Conservation (phyloP, 305 asterid genomes). For the Fraxinus albicans region DNA sequence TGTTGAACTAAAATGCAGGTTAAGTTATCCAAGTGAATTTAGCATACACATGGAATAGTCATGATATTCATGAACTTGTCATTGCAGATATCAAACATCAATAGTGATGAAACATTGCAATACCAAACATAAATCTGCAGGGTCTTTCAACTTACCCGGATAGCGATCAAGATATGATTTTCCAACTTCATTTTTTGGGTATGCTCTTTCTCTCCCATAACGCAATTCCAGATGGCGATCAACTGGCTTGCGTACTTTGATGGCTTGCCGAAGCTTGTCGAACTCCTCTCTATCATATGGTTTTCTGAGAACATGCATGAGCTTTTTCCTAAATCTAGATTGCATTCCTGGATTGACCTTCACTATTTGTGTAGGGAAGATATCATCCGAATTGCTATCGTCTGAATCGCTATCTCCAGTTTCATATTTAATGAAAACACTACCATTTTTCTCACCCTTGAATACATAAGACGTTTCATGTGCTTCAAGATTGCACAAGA, state of each 20-base stretch:
- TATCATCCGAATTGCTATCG: not conserved
- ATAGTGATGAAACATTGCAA: not conserved
- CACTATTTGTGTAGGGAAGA: constrained; percentile 17
- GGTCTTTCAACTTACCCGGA: constrained; percentile 37
- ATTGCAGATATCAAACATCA: not conserved
- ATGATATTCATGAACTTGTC: not conserved
- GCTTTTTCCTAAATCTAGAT: constrained; percentile 29
- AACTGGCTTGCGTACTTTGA: not conserved
- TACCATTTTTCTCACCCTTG: constrained; percentile 19
- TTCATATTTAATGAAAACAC: constrained; percentile 18
- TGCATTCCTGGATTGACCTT: constrained; percentile 1
- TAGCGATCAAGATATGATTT: constrained; percentile 28
- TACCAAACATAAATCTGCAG: not conserved
- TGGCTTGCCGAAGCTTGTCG: constrained; percentile 2
- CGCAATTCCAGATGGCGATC: not conserved
- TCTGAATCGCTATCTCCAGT: constrained; percentile 3
- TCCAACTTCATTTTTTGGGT: not conserved
- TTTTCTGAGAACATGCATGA: constrained; percentile 28
- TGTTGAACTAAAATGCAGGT: not conserved
- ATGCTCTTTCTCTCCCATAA: not conserved
- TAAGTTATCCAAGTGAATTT: not conserved
- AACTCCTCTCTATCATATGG: constrained; percentile 41
- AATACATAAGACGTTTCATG: constrained; percentile 23
- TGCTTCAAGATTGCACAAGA: constrained; percentile 11
- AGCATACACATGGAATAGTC: not conserved